Evolutionary conservation across 768 basidiomycete genomes (phyloP).

Genomic region (Ramaria sp.): DNA sequence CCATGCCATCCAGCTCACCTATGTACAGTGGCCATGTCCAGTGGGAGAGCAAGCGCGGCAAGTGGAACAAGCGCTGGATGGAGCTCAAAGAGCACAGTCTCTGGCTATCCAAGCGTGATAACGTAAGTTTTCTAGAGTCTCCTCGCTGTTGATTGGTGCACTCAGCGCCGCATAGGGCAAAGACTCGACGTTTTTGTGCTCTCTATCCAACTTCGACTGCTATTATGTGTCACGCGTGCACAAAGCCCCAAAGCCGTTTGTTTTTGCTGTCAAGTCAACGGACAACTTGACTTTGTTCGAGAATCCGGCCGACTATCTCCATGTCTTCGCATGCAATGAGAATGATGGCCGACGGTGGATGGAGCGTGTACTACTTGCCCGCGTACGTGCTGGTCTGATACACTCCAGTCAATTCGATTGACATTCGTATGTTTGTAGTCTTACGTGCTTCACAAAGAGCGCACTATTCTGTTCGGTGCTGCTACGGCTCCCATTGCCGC

Average conservation of each 20-base stretch:
- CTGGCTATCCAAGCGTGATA: slow-evolving; percentile 84
- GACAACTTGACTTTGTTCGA: slow-evolving; percentile 84
- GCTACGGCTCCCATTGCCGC: slow-evolving; percentile 12
- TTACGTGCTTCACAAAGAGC: slow-evolving; percentile 74
- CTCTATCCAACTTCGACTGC: slow-evolving; percentile 80
- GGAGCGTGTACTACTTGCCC: slow-evolving; percentile 68
- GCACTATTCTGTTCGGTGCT: slow-evolving; percentile 50
- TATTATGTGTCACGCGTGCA: slow-evolving; percentile 68
- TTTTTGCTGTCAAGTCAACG: slow-evolving; percentile 82
- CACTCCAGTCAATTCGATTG: not conserved
- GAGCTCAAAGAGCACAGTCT: slow-evolving; percentile 77
- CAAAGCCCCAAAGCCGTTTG: slow-evolving; percentile 76
- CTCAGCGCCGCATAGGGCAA: slow-evolving; percentile 46
- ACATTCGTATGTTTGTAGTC: slow-evolving; percentile 37
- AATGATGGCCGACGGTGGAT: slow-evolving; percentile 71
- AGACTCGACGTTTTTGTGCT: slow-evolving; percentile 74
- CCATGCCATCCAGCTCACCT: slow-evolving; percentile 36
- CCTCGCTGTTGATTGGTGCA: not conserved
- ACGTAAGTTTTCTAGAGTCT: slow-evolving; percentile 35
- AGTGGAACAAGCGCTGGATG: slow-evolving; percentile 92
- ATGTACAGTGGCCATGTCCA: slow-evolving; percentile 59
- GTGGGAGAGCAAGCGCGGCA: slow-evolving; percentile 83
- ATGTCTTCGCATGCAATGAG: slow-evolving; percentile 71
- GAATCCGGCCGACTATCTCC: slow-evolving; percentile 77
- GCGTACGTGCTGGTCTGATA: slow-evolving; percentile 39